Evolutionary conservation across 106 monocot species (phyloP), one percentile per base, ranked within the genome.

Genomic region (Cymbidium sinense): DNA sequence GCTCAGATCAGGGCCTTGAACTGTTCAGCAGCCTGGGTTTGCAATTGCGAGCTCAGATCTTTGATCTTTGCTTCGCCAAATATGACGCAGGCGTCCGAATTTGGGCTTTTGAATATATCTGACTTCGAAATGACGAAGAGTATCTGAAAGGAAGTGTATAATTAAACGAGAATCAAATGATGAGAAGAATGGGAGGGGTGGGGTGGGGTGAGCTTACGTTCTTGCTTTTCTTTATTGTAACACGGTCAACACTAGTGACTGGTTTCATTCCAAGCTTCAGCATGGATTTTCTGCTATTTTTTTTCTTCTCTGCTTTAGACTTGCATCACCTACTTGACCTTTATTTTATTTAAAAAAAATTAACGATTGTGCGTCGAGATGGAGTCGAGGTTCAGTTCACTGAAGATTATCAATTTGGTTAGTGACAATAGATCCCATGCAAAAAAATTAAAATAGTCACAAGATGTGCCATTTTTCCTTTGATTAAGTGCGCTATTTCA

Each of bases 191-290:
- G n/a, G n/a, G n/a, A n/a, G n/a, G n/a, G n/a, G n/a, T n/a, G n/a
- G n/a, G n/a, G 28, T 8, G 0, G 27, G 64, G 8, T 28, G 73
- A 54, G 55, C 80, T 80, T 17, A 81, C 81, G 10, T 77, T 82
- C 54, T 82, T 82, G 35, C 70, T 50, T 55, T 77, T 77, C 82
- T 75, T 77, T 70, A 82, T 77, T 17, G 76, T 82, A 36, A 77
- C 82, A 69, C 77, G 61, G 77, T 70, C 77, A 52, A 77, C 82
- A 77, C 77, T 71, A 35, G 77, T 77, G 50, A 82, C 34, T 70
- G 82, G 82, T 25, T 82, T 77, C 77, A 82, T 82, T 77, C 82
- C 82, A 37, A 82, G 54, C 70, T 82, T 82, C 25, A 82, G 33
- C 82, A 82, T 77, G 30, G 82, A 70, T 21, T 82, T 82, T 31